phyloP scores from a whole-genome alignment of 2,329 filamentous ascomycete species.

The Fusarium armeniacum region DNA sequence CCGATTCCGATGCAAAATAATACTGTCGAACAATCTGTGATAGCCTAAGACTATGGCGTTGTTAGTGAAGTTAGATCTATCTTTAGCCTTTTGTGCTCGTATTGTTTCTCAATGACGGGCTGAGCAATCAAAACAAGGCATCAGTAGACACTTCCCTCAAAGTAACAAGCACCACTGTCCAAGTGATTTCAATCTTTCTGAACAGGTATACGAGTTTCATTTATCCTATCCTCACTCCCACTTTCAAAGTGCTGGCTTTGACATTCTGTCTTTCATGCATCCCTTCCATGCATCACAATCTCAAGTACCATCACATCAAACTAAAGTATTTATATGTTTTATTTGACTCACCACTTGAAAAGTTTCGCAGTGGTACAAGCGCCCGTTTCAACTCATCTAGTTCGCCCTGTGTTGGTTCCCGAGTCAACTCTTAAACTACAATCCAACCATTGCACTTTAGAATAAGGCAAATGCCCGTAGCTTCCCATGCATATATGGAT shows the following conservation, averaged over 20 bases:
- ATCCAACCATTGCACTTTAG: neutral
- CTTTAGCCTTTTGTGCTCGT: neutral
- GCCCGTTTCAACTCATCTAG: neutral
- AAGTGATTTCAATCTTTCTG: neutral
- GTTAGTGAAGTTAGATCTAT: neutral
- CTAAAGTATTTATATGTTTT: neutral
- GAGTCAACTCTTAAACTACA: neutral
- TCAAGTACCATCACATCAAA: neutral
- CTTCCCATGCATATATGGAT: neutral
- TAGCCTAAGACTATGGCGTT: neutral
- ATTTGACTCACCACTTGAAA: neutral
- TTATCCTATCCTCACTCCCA: neutral
- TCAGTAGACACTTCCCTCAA: neutral
- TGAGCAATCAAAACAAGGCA: neutral
- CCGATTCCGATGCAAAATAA: neutral
- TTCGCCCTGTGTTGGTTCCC: constrained; percentile 3
- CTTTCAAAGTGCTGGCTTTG: neutral
- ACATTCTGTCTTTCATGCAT: neutral
- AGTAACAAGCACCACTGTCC: constrained; percentile 2
- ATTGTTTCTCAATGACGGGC: neutral
- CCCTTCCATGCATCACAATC: neutral
- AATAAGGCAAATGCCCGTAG: constrained; percentile 6
- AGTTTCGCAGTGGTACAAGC: neutral
- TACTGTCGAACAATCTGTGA: neutral
- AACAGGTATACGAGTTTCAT: neutral